Conservation (phyloP, 2,329 filamentous ascomycete species). For the Cladophialophora psammophila region DNA sequence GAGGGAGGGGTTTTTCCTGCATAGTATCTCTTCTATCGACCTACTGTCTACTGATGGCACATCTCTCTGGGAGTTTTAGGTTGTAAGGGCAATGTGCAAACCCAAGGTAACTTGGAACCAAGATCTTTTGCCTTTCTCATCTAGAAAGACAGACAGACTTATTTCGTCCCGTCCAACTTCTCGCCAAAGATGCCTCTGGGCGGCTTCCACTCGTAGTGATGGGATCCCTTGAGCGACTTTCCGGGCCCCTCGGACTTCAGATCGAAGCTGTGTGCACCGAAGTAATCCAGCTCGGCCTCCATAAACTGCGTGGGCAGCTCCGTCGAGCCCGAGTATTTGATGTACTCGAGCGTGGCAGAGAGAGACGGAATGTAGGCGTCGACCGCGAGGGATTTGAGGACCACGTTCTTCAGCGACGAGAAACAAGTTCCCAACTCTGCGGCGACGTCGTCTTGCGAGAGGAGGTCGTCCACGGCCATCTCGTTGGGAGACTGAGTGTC, state of each 20-base stretch:
- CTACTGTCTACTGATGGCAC: no score
- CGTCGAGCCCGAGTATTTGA: slow-evolving; percentile 68
- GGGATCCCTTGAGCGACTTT: slow-evolving; percentile 34
- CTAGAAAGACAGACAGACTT: neutral
- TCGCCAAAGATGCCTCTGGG: slow-evolving; percentile 27
- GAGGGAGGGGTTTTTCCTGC: no score
- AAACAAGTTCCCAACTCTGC: slow-evolving; percentile 62
- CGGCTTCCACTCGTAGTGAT: slow-evolving; percentile 39
- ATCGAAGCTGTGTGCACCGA: slow-evolving; percentile 68
- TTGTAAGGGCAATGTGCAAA: neutral
- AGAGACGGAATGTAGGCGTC: slow-evolving; percentile 69
- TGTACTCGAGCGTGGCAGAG: slow-evolving; percentile 69
- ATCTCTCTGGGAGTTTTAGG: no score
- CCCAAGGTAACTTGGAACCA: neutral
- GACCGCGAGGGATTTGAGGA: slow-evolving; percentile 61
- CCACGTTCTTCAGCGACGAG: slow-evolving; percentile 62
- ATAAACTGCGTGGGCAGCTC: slow-evolving; percentile 72
- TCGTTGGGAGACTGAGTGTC: slow-evolving; percentile 34
- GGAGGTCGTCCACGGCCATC: slow-evolving; percentile 55
- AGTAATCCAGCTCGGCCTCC: slow-evolving; percentile 75
- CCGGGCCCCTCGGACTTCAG: slow-evolving; percentile 30
- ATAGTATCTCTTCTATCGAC: no score
- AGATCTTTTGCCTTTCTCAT: neutral
- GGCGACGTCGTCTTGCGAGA: slow-evolving; percentile 57
- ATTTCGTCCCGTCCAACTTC: slow-evolving; percentile 9